Evolutionary conservation across 164 flowering plant genomes (phyloP), one percentile per base, ranked within the genome.

Genomic region (Kalanchoe fedtschenkoi): DNA sequence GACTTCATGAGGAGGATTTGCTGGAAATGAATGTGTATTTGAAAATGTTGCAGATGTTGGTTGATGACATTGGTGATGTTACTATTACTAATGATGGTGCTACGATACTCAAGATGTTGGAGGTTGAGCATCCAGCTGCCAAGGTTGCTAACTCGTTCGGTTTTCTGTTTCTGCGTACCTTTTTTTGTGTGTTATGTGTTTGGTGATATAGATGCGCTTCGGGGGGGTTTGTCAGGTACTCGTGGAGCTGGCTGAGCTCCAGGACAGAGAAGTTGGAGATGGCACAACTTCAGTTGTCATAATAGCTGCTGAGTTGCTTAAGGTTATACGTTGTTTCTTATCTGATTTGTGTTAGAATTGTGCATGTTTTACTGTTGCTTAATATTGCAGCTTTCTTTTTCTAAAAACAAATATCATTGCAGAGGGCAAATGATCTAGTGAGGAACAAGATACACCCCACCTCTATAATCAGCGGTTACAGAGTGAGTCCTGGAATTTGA

Each of bases 51-150:
- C 76, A 93, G 97, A 95, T 95, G 97, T 78, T 95, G n/a, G 99
- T 95, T 54, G 99, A 95, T 82, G 99, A 95, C 70, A 91, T 91
- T 73, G 96, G 99, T 56, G 99, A 95, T 75, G 99, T 95, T 4
- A 95, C 96, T 10, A 89, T 95, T 38, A 89, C 97, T 34, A 95
- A 95, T 68, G 99, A 95, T 68, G 99, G 99, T 71, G 97, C 99
- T n/a, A 95, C 99, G 1, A 91, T 95, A 66, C 81, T 95, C 11
- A 86, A 80, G 78, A 95, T 95, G 97, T 77, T 95, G 54, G 99
- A 95, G 70, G 96, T 95, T 57, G 97, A 95, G 78, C 99, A 95
- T 68, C 96, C 99, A 46, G 96, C 99, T 70, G 99, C 97, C n/a
- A 95, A 95, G 97, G 99, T 88, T 67, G 61, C 16, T 47, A 54